Base-by-base conservation (phyloP, 805 yeast genomes). In the Diddensiella santjacobensis region DNA sequence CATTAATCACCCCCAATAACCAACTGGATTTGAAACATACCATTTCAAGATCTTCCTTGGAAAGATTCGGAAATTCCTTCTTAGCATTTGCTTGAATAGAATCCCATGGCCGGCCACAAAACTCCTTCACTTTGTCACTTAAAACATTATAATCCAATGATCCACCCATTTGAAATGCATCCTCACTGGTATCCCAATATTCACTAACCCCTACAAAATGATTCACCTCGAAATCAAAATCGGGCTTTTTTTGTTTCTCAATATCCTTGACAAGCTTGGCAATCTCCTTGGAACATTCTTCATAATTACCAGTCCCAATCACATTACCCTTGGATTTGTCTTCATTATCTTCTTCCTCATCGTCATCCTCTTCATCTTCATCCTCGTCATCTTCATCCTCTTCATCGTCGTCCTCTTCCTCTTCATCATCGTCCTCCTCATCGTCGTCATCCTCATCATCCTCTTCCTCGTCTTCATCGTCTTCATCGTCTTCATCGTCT, bases 131-230 rank as follows among this genome's bases (percentile, higher is more conserved):
- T 45, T 79, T 76, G 24, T 72, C 77, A 61, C 80, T 82, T 59
- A 87, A 87, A 31, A 77, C 73, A 60, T 80, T 87, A 59, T 86
- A 86, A 63, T 90, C 90, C 36, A 54, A 42, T 46, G 81, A 86
- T 8, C 97, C 98, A 2, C 95, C 93, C 70, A 89, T 75, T 39
- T 83, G 79, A 64, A 90, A 90, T 2, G 91, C 81, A 60, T 91
- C 96, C 58, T 89, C 84, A 2, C 96, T 88, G 0, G 97, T 87
- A 63, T 93, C 93, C 96, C 97, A 93, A 68, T 88, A 93, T 66
- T 93, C 99, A 3, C 96, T 87, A 19, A 91, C 83, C 0, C 99
- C 99, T 19, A 93, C 84, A 66, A 93, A 93, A 59, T 81, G 85
- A 58, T 89, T 95, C 43, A 76, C 74, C 15, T 77, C 76, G 60